A percentile compares a stretch with the other conserved stretches of the same genome.
phyloP scores from a whole-genome alignment of 371 early-diverging fungal species.

The Mortierella sp. region DNA sequence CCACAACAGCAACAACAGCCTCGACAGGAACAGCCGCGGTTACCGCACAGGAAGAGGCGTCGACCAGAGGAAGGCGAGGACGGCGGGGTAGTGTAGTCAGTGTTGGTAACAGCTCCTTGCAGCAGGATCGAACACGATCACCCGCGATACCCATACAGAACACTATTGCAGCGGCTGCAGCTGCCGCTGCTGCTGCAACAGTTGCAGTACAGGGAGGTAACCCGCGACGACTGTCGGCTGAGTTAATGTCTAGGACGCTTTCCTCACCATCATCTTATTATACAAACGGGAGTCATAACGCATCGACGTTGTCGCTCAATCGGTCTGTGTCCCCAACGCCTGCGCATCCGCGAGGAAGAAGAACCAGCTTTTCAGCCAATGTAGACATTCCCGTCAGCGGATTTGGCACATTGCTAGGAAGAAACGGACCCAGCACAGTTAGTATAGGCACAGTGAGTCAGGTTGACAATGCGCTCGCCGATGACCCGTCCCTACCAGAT shows the following conservation, averaged over 20 bases:
- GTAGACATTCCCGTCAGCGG: conserved; percentile 31
- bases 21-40: neutral
- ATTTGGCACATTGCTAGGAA: conserved; percentile 18
- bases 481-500: conserved; percentile 27
- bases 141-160: conserved; percentile 24
- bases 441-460: conserved; percentile 40
- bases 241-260: conserved; percentile 44
- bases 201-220: conserved; percentile 16
- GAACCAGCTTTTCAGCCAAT: conserved; percentile 53
- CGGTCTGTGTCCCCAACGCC: conserved; percentile 43
- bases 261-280: conserved; percentile 38
- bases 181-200: conserved; percentile 25
- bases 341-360: conserved; percentile 30
- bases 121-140: conserved; percentile 29
- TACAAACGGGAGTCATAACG: conserved; percentile 17
- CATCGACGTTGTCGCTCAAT: conserved; percentile 36
- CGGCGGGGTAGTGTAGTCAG: conserved; percentile 21
- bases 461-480: conserved; percentile 8
- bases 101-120: neutral
- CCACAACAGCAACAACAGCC: conserved; percentile 9
- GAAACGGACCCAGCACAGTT: conserved; percentile 25
- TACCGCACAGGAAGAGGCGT: neutral
- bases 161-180: conserved; percentile 25
- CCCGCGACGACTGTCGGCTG: conserved; percentile 8
- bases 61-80: conserved; percentile 13